Conservation (phyloP, 768 basidiomycete genomes). For the Peribolospora kevripleyi region DNA sequence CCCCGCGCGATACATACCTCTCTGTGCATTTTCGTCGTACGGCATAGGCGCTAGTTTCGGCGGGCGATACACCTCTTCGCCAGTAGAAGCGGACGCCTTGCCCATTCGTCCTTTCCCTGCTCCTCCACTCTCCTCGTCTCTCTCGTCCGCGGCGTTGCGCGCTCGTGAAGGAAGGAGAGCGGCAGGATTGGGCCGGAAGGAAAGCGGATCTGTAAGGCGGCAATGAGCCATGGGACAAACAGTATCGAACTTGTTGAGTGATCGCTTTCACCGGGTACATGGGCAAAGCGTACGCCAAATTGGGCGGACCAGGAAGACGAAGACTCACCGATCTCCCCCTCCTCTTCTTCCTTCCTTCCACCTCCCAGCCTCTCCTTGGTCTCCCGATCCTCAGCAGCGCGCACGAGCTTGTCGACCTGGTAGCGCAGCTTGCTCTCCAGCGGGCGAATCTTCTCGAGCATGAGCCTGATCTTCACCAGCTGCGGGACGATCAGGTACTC, state of each 20-base stretch:
- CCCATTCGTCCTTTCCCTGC: slow-evolving; percentile 2
- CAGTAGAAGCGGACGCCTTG: slow-evolving; percentile 6
- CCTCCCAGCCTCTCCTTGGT: slow-evolving; percentile 8
- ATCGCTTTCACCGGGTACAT: not conserved
- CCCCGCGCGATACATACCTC: slow-evolving; percentile 14
- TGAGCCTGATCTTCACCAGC: slow-evolving; percentile 51
- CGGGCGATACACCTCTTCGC: slow-evolving; percentile 26
- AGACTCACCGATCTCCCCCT: slow-evolving; percentile 14
- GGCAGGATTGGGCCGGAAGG: slow-evolving; percentile 72
- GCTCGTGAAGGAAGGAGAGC: slow-evolving; percentile 30
- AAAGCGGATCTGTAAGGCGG: slow-evolving; percentile 47
- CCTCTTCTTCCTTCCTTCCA: slow-evolving; percentile 14
- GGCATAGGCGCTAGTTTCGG: slow-evolving; percentile 75
- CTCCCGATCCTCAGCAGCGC: slow-evolving; percentile 36
- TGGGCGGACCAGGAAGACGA: not conserved
- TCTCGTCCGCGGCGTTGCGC: slow-evolving; percentile 3
- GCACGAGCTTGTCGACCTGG: slow-evolving; percentile 83
- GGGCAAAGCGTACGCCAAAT: not conserved
- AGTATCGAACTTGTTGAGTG: not conserved
- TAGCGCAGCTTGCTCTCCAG: slow-evolving; percentile 74
- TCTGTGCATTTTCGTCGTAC: slow-evolving; percentile 33
- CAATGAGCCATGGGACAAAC: not conserved
- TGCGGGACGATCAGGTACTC: slow-evolving; percentile 32
- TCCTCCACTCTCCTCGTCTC: slow-evolving; percentile 13
- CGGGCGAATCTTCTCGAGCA: slow-evolving; percentile 66